Conservation (phyloP, 371 early-diverging fungal species). For the Vittaforma corneae region DNA sequence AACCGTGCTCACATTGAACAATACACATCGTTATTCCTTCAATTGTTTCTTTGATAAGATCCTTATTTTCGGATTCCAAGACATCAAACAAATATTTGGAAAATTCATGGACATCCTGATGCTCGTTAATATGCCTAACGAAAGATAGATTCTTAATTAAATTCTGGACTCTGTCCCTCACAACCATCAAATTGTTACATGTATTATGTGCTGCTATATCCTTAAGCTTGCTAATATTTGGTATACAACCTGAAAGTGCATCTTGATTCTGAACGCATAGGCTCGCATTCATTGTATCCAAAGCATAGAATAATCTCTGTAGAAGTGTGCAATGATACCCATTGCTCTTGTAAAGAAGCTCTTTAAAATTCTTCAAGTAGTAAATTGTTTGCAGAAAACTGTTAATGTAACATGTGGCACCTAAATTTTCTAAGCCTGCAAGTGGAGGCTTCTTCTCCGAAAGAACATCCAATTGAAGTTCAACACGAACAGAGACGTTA, state of each 20-base stretch:
- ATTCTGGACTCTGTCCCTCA: conserved; percentile 16
- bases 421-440: conserved; percentile 80
- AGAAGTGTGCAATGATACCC: conserved; percentile 25
- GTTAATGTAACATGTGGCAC: conserved; percentile 98
- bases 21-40: conserved; percentile 40
- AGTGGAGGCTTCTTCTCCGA: no score
- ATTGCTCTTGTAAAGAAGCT: conserved; percentile 54
- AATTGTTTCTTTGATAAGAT: conserved; percentile 46
- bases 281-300: conserved; percentile 14
- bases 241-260: not conserved
- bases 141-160: conserved; percentile 24
- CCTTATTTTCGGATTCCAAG: conserved; percentile 52
- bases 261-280: not conserved
- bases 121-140: conserved; percentile 45
- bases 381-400: conserved; percentile 87
- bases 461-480: no score
- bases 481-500: no score
- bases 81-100: conserved; percentile 56
- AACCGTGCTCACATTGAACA: conserved; percentile 51
- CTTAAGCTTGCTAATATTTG: not conserved
- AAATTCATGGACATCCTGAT: conserved; percentile 59
- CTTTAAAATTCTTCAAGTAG: conserved; percentile 81
- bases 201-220: not conserved
- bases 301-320: conserved; percentile 74
- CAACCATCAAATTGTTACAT: conserved; percentile 5